phyloP scores from a whole-genome alignment of 768 basidiomycete species.

The Agaricus subrufescens region DNA sequence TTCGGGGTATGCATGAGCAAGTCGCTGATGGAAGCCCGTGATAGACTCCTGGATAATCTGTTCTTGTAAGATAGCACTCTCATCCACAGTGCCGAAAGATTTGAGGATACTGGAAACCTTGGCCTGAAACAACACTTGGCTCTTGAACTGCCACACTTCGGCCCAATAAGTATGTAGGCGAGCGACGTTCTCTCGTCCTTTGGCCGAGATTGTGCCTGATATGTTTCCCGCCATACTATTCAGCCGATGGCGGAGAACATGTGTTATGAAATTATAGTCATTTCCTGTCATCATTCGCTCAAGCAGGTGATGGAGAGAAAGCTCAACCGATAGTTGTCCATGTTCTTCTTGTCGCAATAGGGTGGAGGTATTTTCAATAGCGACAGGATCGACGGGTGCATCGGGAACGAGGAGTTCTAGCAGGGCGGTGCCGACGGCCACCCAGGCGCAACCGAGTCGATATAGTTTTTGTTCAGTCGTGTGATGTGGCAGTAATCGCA shows the following conservation, averaged over 20 bases:
- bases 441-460: constrained; percentile 40
- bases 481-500: background rate
- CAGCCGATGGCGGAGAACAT: constrained; percentile 35
- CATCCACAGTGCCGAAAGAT: background rate
- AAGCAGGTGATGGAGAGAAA: constrained; percentile 47
- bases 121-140: constrained; percentile 39
- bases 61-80: constrained; percentile 46
- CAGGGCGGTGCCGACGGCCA: constrained; percentile 54
- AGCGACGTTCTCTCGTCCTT: constrained; percentile 35
- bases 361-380: constrained; percentile 44
- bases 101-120: constrained; percentile 27
- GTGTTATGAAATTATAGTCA: constrained; percentile 39
- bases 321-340: constrained; percentile 38
- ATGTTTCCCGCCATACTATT: constrained; percentile 24
- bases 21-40: constrained; percentile 68
- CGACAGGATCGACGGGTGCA: constrained; percentile 82
- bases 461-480: constrained; percentile 2
- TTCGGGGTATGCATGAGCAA: constrained; percentile 63
- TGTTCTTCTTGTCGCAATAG: constrained; percentile 41
- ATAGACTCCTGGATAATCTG: constrained; percentile 76
- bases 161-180: constrained; percentile 65
- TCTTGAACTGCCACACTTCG: constrained; percentile 72
- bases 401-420: constrained; percentile 77
- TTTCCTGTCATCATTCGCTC: constrained; percentile 59
- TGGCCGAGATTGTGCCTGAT: constrained; percentile 20